Evolutionary conservation across 768 basidiomycete genomes (phyloP), one percentile per base, ranked within the genome.

Genomic region (Cyathus striatus): DNA sequence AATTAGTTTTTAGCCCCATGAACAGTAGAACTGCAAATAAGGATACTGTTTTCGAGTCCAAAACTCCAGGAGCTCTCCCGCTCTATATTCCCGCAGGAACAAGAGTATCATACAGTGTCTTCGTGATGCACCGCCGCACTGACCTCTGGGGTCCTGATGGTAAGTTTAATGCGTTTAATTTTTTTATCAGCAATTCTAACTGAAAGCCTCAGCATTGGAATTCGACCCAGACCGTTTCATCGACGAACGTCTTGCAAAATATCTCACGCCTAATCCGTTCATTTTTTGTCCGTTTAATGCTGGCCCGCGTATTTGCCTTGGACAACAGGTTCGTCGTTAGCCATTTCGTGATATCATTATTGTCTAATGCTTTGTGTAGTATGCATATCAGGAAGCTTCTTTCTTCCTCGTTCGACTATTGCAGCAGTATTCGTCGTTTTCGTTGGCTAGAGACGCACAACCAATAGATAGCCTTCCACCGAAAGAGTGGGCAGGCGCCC

Each of bases 141-240:
- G 71, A 75, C 41, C 56, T 73, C 3, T 79, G 77, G 77, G 77
- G 77, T 0, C 70, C 74, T 0, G 75, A 77, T 51, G 77, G 76
- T 73, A 45, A 6, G 61, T 44, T 3, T 13, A 4, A 32, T 6
- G 27, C 20, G 9, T 43, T 14, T 23, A 30, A 10, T 16, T 14
- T 35, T 7, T 18, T 5, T 24, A 30, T 18, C 42, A 9, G 23
- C 3, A 39, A 20, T 18, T 6, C 14, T 14, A n/a, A 10, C 37
- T 9, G n/a, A 23, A 25, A n/a, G 7, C 16, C n/a, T 12, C 38
- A 75, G 75, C 75, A 5, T 50, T 65, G 1, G 47, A 57, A 27
- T 80, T 79, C 46, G 78, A 79, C 48, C 79, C 79, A 3, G 72
- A 76, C 48, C 66, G 78, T 1, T 79, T 78, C 66, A 57, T 80